phyloP scores from a whole-genome alignment of 495 filamentous ascomycete species.

The Trichocladium uniseriatum region DNA sequence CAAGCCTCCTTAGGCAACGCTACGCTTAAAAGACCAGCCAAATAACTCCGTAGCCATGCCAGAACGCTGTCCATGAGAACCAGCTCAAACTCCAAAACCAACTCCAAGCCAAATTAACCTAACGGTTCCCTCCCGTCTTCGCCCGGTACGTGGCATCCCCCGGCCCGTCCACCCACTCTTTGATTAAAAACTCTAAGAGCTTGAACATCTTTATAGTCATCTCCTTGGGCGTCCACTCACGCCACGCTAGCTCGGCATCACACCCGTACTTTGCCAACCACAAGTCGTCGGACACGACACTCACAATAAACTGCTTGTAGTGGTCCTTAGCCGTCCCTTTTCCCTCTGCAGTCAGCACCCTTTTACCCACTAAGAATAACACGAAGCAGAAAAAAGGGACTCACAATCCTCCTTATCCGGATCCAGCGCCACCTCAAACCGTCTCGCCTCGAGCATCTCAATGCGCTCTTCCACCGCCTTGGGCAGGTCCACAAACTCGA shows the following conservation, averaged over 20 bases:
- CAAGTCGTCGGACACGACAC: constrained; percentile 5
- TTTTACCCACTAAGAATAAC: neutral
- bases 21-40: too few species aligned
- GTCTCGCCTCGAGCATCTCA: neutral
- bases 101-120: neutral
- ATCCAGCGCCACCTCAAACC: neutral
- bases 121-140: too few species aligned
- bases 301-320: constrained; percentile 10
- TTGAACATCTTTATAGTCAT: constrained; percentile 3
- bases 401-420: constrained; percentile 8
- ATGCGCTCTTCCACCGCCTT: neutral
- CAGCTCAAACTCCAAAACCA: too few species aligned
- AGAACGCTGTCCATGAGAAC: too few species aligned
- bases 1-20: too few species aligned
- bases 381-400: too few species aligned
- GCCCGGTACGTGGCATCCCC: neutral
- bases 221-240: constrained; percentile 1
- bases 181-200: constrained; percentile 1
- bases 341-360: neutral
- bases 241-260: neutral
- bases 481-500: constrained; percentile 5
- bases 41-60: too few species aligned
- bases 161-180: constrained; percentile 5
- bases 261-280: neutral
- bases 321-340: constrained; percentile 6